Conservation (phyloP, 495 filamentous ascomycete species). For the Staphylotrichum longicolle region DNA sequence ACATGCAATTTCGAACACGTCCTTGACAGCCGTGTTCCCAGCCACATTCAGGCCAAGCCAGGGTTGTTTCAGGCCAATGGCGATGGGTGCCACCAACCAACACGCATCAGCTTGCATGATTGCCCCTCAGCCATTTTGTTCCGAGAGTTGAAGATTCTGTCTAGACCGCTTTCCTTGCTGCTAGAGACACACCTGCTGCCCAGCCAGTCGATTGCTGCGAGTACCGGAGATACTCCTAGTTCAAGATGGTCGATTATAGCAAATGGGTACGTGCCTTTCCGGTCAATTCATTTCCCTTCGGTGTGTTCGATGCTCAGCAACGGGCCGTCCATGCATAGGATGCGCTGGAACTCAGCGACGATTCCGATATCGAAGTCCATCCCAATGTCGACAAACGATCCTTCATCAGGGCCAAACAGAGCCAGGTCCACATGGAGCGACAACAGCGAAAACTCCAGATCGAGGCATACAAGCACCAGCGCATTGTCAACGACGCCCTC, state of each 20-base stretch:
- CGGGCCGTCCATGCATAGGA: slow-evolving; percentile 50
- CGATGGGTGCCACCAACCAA: no score
- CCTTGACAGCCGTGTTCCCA: no score
- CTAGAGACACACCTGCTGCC: no score
- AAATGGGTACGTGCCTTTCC: slow-evolving; percentile 75
- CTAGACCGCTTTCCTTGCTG: no score
- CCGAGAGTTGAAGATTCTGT: no score
- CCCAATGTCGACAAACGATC: slow-evolving; percentile 98
- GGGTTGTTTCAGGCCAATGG: no score
- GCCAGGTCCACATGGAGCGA: slow-evolving; percentile 90
- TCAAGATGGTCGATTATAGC: slow-evolving; percentile 70
- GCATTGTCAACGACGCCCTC: slow-evolving; percentile 86
- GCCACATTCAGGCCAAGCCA: no score
- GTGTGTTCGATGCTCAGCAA: not conserved
- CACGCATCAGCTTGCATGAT: no score
- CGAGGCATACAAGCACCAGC: slow-evolving; percentile 84
- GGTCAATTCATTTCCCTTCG: no score
- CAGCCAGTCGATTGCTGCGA: not conserved
- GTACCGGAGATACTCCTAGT: not conserved
- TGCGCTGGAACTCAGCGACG: slow-evolving; percentile 89
- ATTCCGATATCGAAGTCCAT: slow-evolving; percentile 97
- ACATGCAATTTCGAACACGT: no score
- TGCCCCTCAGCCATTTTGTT: no score
- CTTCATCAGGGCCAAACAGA: slow-evolving; percentile 97
- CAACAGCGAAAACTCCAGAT: slow-evolving; percentile 81